phyloP scores from a whole-genome alignment of 192 early-diverging fungal species.

The Backusella tuberculispora region DNA sequence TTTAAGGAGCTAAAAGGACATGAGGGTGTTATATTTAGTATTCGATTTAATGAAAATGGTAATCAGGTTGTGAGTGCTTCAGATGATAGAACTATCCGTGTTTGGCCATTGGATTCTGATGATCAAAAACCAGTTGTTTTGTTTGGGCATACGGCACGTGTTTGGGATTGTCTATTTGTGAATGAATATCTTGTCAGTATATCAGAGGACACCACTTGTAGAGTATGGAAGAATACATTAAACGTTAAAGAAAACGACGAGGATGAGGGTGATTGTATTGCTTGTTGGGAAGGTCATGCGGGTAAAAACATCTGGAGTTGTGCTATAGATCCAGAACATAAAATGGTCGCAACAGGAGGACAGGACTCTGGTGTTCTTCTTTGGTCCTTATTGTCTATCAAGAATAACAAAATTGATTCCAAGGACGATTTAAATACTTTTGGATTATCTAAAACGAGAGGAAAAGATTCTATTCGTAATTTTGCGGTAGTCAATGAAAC shows the following conservation, averaged over 20 bases:
- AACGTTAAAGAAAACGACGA: slow-evolving; percentile 33
- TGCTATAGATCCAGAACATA: slow-evolving; percentile 57
- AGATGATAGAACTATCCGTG: slow-evolving; percentile 81
- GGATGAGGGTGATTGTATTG: slow-evolving; percentile 56
- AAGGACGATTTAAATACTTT: slow-evolving; percentile 42
- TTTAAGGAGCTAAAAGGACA: slow-evolving; percentile 57
- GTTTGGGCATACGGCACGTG: slow-evolving; percentile 77
- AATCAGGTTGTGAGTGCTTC: slow-evolving; percentile 67
- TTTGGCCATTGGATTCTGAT: slow-evolving; percentile 62
- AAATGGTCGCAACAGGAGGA: slow-evolving; percentile 73
- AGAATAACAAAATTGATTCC: slow-evolving; percentile 56
- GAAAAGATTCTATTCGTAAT: slow-evolving; percentile 50
- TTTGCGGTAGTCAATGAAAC: slow-evolving; percentile 46
- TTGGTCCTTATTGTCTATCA: slow-evolving; percentile 65
- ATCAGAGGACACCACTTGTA: slow-evolving; percentile 80
- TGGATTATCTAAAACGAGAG: slow-evolving; percentile 2
- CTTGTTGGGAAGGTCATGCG: slow-evolving; percentile 80
- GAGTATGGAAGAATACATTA: slow-evolving; percentile 70
- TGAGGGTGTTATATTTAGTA: slow-evolving; percentile 80
- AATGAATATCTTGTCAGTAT: slow-evolving; percentile 64
- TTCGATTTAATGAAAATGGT: slow-evolving; percentile 68
- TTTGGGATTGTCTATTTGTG: slow-evolving; percentile 78
- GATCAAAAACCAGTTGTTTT: slow-evolving; percentile 36
- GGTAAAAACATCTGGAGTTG: slow-evolving; percentile 84
- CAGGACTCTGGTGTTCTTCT: slow-evolving; percentile 80